phyloP scores from a whole-genome alignment of 2,329 filamentous ascomycete species.

The Stromatinia cepivora region DNA sequence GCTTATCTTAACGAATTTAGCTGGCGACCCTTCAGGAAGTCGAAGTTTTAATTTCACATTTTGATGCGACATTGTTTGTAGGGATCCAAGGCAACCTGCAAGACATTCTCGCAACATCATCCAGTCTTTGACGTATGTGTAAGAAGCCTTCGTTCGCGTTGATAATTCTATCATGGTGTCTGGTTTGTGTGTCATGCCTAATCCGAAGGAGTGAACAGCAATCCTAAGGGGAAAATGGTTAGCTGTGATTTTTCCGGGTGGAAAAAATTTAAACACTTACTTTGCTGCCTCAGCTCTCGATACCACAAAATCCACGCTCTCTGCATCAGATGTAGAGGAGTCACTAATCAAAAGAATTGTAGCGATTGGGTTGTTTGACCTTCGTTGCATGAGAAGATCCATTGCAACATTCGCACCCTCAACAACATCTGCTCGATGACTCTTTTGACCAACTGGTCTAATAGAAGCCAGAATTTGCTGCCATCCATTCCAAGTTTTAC shows the following conservation, averaged over 20 bases:
- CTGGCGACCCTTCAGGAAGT: conserved; percentile 91
- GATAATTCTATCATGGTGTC: conserved; percentile 99
- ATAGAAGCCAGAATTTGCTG: conserved; percentile 81
- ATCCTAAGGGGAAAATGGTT: conserved; percentile 56
- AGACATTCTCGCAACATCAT: conserved; percentile 99
- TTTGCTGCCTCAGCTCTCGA: conserved; percentile 96
- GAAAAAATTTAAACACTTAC: conserved; percentile 51
- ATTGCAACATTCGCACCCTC: conserved; percentile 98
- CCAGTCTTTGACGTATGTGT: conserved; percentile 99
- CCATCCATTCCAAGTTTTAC: conserved; percentile 93
- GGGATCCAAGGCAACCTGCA: conserved; percentile 84
- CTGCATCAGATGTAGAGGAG: conserved; percentile 88
- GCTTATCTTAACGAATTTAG: conserved; percentile 98
- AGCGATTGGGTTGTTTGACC: conserved; percentile 91
- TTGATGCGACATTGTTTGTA: conserved; percentile 96
- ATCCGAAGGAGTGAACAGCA: conserved; percentile 91
- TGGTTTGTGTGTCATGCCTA: conserved; percentile 95
- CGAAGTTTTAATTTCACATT: conserved; percentile 95
- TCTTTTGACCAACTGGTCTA: conserved; percentile 93
- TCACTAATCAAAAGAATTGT: conserved; percentile 97
- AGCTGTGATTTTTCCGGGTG: conserved; percentile 32
- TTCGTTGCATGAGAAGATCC: conserved; percentile 97
- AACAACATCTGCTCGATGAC: conserved; percentile 90
- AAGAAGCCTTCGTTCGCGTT: conserved; percentile 91
- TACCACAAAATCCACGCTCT: conserved; percentile 97